Conservation (phyloP, 1,284 basidiomycete species). For the Erythrobasidium hasegawianum region DNA sequence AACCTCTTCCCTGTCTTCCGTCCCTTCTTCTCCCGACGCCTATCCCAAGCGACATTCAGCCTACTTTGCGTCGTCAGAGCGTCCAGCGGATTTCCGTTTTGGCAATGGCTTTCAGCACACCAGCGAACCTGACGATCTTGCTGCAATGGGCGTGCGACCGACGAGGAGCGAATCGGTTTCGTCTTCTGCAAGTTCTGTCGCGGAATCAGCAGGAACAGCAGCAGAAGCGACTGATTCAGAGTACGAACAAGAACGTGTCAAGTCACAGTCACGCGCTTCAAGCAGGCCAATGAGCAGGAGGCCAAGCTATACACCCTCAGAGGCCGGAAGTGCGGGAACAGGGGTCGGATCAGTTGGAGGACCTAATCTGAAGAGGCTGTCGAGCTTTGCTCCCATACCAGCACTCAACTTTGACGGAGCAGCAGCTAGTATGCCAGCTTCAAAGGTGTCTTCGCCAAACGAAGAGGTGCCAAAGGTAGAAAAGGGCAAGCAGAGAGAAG, state of each 20-base stretch:
- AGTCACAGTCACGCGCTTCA: background rate
- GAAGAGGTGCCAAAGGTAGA: too few relatives aligned
- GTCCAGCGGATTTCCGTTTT: background rate
- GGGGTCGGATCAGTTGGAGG: background rate
- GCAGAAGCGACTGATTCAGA: constrained; percentile 31
- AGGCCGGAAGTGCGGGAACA: too few relatives aligned
- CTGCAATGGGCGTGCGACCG: background rate
- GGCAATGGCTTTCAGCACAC: constrained; percentile 14
- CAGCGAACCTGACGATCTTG: constrained; percentile 6
- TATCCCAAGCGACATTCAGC: constrained; percentile 3
- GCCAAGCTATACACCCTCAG: constrained; percentile 4
- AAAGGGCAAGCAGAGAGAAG: too few relatives aligned
- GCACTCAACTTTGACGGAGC: background rate
- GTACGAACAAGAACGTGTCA: constrained; percentile 20
- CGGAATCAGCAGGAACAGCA: constrained; percentile 28
- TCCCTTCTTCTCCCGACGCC: background rate
- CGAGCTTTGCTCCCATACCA: constrained; percentile 26
- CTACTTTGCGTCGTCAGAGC: constrained; percentile 7
- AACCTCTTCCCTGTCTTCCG: constrained; percentile 21
- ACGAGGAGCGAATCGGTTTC: constrained; percentile 13
- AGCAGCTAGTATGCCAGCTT: too few relatives aligned
- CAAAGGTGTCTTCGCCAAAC: too few relatives aligned
- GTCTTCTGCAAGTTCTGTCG: constrained; percentile 15
- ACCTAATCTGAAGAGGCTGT: constrained; percentile 14
- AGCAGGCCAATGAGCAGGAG: constrained; percentile 13